Evolutionary conservation across 441 rosid genomes (phyloP), one percentile per base, ranked within the genome.

Genomic region (Dalechampia spathulata): DNA sequence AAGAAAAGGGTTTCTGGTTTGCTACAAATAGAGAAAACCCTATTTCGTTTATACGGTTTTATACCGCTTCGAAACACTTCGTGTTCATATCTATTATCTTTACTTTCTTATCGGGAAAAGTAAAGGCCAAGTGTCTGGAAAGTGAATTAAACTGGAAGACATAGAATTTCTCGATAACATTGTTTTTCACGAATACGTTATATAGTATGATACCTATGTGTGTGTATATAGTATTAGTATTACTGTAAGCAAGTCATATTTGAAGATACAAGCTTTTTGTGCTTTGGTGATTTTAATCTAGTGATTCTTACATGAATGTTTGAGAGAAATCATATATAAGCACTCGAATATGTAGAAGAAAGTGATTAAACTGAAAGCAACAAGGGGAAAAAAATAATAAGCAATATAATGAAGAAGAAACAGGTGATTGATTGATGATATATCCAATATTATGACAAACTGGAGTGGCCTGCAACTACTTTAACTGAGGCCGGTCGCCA

Each of bases 401-500:
- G 64, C 46, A 67, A 62, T 55, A 51, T 27, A 47, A 58, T 17
- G 37, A 46, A 46, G 38, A 46, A 63, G 40, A 34, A 37, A 56
- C 52, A 1, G 2, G 48, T 21, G n/a, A 56, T 41, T 48, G 8
- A 8, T 19, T 23, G 58, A 52, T 41, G 10, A 57, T 49, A 50
- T 40, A 16, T 53, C 39, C 27, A 14, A 30, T 30, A 30, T 30
- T 30, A 17, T 49, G 42, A 59, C 28, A 25, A 45, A 43, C 62
- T 48, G 36, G 38, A 46, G 40, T 64, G 1, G 17, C 42, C 37
- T 44, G 66, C 64, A 57, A 57, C 72, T 73, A 73, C 38, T 70
- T 83, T 69, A 71, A 78, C 89, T 81, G 78, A 30, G 86, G 85
- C 45, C 74, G 78, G 47, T 69, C 53, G 4, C 95, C 96, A 23